Conservation (phyloP, 495 filamentous ascomycete species). For the Coniosporium apollinis region DNA sequence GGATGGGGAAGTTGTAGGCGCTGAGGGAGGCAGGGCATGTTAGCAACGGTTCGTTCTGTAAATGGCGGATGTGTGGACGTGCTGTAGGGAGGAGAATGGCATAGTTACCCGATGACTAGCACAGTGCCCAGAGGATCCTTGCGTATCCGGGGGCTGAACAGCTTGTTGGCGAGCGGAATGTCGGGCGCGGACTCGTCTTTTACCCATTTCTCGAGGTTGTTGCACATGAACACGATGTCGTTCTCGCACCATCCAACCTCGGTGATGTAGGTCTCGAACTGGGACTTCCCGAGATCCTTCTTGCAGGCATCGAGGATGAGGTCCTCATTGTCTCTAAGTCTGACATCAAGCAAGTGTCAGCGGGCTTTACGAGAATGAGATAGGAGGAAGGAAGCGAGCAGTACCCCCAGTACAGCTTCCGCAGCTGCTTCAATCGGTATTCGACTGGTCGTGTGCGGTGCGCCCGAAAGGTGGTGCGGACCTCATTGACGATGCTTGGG, state of each 20-base stretch:
- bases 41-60: too few species aligned
- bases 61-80: too few species aligned
- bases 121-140: slow-evolving; percentile 81
- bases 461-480: slow-evolving; percentile 48
- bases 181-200: slow-evolving; percentile 64
- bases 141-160: slow-evolving; percentile 56
- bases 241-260: slow-evolving; percentile 60
- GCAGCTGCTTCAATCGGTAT: slow-evolving; percentile 70
- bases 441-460: slow-evolving; percentile 68
- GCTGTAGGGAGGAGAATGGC: background rate
- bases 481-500: slow-evolving; percentile 34
- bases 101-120: slow-evolving; percentile 62
- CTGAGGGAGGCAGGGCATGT: too few species aligned
- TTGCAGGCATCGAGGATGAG: slow-evolving; percentile 52
- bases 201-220: slow-evolving; percentile 62
- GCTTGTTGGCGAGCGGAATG: slow-evolving; percentile 45
- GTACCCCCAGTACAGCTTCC: slow-evolving; percentile 85
- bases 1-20: slow-evolving; percentile 82
- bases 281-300: slow-evolving; percentile 56
- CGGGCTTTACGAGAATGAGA: background rate
- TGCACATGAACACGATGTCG: slow-evolving; percentile 59
- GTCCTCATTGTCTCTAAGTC: slow-evolving; percentile 56
- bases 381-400: slow-evolving; percentile 9
- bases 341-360: slow-evolving; percentile 12
- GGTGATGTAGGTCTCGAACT: slow-evolving; percentile 49